Conservation (phyloP, 2,329 filamentous ascomycete species). For the Parastagonospora avenae region DNA sequence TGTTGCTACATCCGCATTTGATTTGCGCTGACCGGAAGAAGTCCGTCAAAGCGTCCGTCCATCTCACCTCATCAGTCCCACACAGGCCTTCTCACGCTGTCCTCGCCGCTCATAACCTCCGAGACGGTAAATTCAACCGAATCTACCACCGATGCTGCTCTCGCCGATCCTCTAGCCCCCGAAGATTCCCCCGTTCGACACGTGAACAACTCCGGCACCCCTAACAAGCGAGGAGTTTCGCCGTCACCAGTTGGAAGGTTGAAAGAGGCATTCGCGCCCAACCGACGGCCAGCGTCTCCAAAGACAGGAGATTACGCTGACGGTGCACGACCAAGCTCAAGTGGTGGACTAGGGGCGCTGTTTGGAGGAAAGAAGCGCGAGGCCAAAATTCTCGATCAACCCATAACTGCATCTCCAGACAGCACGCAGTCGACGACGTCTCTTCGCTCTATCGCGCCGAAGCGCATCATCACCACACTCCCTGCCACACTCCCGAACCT, state of each 20-base stretch:
- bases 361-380: slow-evolving; percentile 47
- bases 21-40: slow-evolving; percentile 24
- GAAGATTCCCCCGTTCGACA: slow-evolving; percentile 34
- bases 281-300: slow-evolving; percentile 35
- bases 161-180: slow-evolving; percentile 40
- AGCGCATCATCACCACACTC: slow-evolving; percentile 46
- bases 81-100: slow-evolving; percentile 55
- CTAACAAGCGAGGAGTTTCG: slow-evolving; percentile 65
- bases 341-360: slow-evolving; percentile 49
- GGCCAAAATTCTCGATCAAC: slow-evolving; percentile 36
- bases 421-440: slow-evolving; percentile 39
- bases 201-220: slow-evolving; percentile 41
- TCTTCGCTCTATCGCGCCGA: slow-evolving; percentile 30
- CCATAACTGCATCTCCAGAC: slow-evolving; percentile 34
- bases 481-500: slow-evolving; percentile 52
- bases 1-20: slow-evolving; percentile 18
- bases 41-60: slow-evolving; percentile 42
- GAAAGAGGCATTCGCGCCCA: slow-evolving; percentile 68
- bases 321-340: slow-evolving; percentile 50
- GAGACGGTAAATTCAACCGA: slow-evolving; percentile 44
- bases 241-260: slow-evolving; percentile 76
- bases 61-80: slow-evolving; percentile 57
- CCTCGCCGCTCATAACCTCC: slow-evolving; percentile 53
- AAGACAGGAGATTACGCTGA: slow-evolving; percentile 38
- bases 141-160: slow-evolving; percentile 25